These are phyloP conservation scores for Pichia sp. DNA, from an alignment of 1,139 yeast genomes.

Conservation along the genomic window DNA sequence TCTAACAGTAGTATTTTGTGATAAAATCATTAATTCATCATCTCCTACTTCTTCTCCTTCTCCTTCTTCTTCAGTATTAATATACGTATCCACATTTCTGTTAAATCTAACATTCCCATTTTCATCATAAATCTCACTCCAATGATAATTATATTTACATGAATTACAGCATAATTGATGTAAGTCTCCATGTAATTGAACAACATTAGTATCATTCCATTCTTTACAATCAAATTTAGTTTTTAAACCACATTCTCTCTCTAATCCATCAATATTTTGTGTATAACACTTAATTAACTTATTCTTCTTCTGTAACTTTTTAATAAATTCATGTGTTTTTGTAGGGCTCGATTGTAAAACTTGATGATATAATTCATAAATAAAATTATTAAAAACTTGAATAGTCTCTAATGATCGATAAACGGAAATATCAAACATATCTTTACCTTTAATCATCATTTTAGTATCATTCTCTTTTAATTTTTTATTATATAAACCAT, in stretches of 20 bases:
- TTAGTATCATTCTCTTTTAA: slow-evolving; percentile 51
- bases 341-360: slow-evolving; percentile 71
- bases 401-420: slow-evolving; percentile 64
- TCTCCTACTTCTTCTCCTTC: slow-evolving; percentile 4
- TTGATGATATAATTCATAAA: slow-evolving; percentile 59
- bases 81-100: not conserved
- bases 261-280: slow-evolving; percentile 73
- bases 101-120: slow-evolving; percentile 57
- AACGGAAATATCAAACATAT: slow-evolving; percentile 77
- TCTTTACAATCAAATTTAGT: slow-evolving; percentile 29
- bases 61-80: not conserved
- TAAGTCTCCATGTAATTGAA: slow-evolving; percentile 87
- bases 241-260: slow-evolving; percentile 33
- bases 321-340: slow-evolving; percentile 73
- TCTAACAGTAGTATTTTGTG: slow-evolving; percentile 6
- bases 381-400: slow-evolving; percentile 69
- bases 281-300: slow-evolving; percentile 79
- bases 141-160: slow-evolving; percentile 53
- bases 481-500: slow-evolving; percentile 70
- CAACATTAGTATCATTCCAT: slow-evolving; percentile 68
- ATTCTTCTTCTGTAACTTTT: slow-evolving; percentile 54
- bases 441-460: slow-evolving; percentile 65
- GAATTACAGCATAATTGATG: slow-evolving; percentile 44
- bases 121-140: slow-evolving; percentile 78
- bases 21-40: slow-evolving; percentile 9